Conservation (phyloP, 495 filamentous ascomycete genomes). For the Echria macrotheca region DNA sequence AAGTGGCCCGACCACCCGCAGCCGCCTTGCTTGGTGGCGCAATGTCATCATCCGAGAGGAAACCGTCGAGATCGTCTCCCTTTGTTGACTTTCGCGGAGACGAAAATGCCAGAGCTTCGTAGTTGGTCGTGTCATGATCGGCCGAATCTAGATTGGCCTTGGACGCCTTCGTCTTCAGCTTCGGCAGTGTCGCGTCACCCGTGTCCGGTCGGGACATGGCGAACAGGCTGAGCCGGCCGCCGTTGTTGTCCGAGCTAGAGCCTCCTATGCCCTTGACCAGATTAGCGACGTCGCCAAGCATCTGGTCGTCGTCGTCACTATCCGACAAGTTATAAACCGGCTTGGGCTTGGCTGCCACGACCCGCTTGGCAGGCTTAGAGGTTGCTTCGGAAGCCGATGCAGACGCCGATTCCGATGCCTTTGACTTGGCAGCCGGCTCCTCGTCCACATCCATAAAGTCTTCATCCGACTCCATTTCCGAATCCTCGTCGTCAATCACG, state of each 20-base stretch:
- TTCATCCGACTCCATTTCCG: constrained; percentile 42
- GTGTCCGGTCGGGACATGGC: constrained; percentile 65
- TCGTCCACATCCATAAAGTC: constrained; percentile 29
- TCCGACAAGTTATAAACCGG: constrained; percentile 38
- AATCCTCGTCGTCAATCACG: constrained; percentile 38
- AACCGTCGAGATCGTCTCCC: constrained; percentile 55
- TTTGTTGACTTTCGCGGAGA: constrained; percentile 49
- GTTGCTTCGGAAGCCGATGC: constrained; percentile 19
- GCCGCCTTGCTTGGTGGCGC: constrained; percentile 35
- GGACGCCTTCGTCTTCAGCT: constrained; percentile 47
- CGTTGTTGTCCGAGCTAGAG: constrained; percentile 33
- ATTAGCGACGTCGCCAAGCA: constrained; percentile 77
- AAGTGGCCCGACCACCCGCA: constrained; percentile 29
- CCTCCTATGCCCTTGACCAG: constrained; percentile 86
- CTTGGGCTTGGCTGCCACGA: constrained; percentile 37
- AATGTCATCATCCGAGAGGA: constrained; percentile 57
- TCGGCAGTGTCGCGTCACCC: constrained; percentile 34
- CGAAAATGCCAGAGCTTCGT: constrained; percentile 67
- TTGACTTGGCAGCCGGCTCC: constrained; percentile 21
- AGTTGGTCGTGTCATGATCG: constrained; percentile 75
- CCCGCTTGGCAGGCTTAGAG: constrained; percentile 30
- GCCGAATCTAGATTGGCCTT: constrained; percentile 51
- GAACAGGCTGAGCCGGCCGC: constrained; percentile 60
- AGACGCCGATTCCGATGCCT: constrained; percentile 13
- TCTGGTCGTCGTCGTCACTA: constrained; percentile 53